Evolutionary conservation across 1,284 basidiomycete genomes (phyloP), one percentile per base, ranked within the genome.

Genomic region (Tremellales sp.): DNA sequence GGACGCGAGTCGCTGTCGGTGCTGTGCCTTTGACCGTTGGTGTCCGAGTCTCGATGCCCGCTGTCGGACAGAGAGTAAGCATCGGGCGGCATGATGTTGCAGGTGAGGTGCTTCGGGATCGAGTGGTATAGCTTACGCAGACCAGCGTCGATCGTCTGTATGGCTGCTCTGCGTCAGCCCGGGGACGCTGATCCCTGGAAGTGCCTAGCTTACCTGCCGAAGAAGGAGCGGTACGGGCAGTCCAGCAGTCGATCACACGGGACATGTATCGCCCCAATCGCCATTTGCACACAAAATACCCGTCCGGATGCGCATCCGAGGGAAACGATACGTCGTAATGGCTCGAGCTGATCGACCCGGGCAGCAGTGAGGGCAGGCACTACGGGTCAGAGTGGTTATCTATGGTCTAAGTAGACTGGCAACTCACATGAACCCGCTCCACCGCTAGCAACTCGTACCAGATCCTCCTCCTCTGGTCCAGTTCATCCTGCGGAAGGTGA

Each of bases 231-330:
- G 48, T 43, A 3, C 43, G 37, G 12, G 40, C 23, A 7, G 53
- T 52, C 53, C 53, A 55, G 44, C 45, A 55, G 33, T 55, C 53
- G 21, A 52, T 45, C 43, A 55, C 53, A n/a, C 53, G 49, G 19
- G 46, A 40, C 53, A 55, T 55, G 36, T 55, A 46, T 35, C 44
- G 13, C 49, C 29, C 53, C 25, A 55, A 43, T 4, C 51, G 47
- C 53, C 53, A 55, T 47, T 55, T 55, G 45, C 49, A 52, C 36
- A 48, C 37, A 29, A 51, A 55, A 41, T 55, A 55, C 5, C 49
- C 49, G 17, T 51, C 42, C 21, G 37, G 19, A 36, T 55, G 49
- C 3, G 49, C 53, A 36, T 55, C 49, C 10, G 53, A 46, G 2
- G 53, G 53, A 29, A 46, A 55, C 11, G 49, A 43, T 12, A 49